Base-by-base conservation (phyloP, 1,139 yeast species). In the Candida dubliniensis region DNA sequence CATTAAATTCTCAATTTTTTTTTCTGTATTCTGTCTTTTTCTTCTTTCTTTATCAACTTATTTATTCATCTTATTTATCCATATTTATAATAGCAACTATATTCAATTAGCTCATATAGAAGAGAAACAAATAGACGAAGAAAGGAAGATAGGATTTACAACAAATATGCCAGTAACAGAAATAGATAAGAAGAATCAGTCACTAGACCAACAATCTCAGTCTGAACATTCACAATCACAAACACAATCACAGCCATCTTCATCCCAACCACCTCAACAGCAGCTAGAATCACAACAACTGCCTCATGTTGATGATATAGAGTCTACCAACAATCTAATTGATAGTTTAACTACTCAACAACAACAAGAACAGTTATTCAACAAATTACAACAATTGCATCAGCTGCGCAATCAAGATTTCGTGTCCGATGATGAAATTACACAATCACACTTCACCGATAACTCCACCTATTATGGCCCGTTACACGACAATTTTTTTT, bases 111-210 rank as follows among this genome's bases (percentile, higher is more conserved):
- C 5, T 4, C 23, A 18, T 18, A 4, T 18, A 18, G 23, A 18
- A 5, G 23, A 18, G 23, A 18, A 5, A 18, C 5, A 3, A 18
- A 18, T 18, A 18, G 23, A 18, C 5, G 5, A 18, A 18, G 23
- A 18, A 18, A 3, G 5, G 5, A 18, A 18, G 23, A 18, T 4
- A 18, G 23, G 3, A 18, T 29, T n/a, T 8, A 10, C 10, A 27
- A 34, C 10, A 13, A 37, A 1, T 10, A 48, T 49, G 53, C 53
- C 53, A 12, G 51, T 48, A 6, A 48, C 50, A 34, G 53, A 48
- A 27, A 41, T 42, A 25, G 41, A 46, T 32, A 38, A 36, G 10
- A 31, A 15, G 31, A 35, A 15, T n/a, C 34, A 34, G 23, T 18
- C 23, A 31, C 38, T 24, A 11, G 18, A 11, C 12, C 34, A 34